These are phyloP conservation scores for Sporobolomyces phaffii DNA, from an alignment of 768 basidiomycete species.

Conservation along the genomic window DNA sequence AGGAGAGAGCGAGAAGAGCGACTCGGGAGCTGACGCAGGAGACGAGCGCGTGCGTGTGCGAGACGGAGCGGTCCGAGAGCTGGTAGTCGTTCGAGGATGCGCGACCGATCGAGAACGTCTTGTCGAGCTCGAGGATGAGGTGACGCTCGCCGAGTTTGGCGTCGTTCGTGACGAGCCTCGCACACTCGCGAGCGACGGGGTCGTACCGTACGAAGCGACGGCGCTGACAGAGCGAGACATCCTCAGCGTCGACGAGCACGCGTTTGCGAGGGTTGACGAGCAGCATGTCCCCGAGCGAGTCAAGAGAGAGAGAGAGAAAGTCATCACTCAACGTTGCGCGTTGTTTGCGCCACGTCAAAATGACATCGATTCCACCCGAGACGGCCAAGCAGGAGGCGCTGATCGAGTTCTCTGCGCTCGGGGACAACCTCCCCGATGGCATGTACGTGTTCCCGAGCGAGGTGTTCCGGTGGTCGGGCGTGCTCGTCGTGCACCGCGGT, in stretches of 20 bases:
- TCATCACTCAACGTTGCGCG: neutral
- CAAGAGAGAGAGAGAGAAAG: neutral
- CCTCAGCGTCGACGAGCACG: neutral
- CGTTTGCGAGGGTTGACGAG: slow-evolving; percentile 9
- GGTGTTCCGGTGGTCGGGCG: slow-evolving; percentile 14
- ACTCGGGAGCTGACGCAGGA: neutral
- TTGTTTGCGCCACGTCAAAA: too few relatives aligned
- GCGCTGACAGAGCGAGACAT: neutral
- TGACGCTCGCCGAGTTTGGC: neutral
- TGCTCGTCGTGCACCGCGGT: slow-evolving; percentile 29
- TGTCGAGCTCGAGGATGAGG: neutral
- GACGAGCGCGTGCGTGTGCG: neutral
- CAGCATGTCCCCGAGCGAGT: neutral
- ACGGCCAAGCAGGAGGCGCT: slow-evolving; percentile 14
- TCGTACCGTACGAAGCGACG: neutral
- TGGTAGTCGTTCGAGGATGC: neutral
- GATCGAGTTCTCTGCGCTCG: slow-evolving; percentile 13
- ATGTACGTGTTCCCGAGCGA: slow-evolving; percentile 20
- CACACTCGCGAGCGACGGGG: neutral
- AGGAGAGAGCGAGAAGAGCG: neutral
- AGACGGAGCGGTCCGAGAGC: neutral
- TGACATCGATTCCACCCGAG: too few relatives aligned
- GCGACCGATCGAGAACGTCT: neutral
- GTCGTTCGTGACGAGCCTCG: slow-evolving; percentile 1
- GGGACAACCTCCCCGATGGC: neutral